Evolutionary conservation across 371 early-diverging fungal species (phyloP), one percentile per base, ranked within the genome.

Genomic region (Thermomucor indicae-seudaticae): DNA sequence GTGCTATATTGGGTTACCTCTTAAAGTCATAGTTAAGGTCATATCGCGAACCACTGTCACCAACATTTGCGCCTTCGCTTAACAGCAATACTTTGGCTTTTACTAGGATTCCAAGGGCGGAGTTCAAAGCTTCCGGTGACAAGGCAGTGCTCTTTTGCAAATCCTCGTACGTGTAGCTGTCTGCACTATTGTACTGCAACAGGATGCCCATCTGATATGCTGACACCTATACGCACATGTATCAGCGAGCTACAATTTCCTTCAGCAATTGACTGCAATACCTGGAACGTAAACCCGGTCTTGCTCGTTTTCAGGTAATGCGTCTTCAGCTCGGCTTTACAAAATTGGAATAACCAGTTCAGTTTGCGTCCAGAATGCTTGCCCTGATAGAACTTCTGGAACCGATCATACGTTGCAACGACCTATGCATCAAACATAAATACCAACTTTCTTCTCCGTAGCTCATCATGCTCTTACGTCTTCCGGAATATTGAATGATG

Each of bases 171-270:
- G 85, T 78, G 54, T 82, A 86, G 19, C 72, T 65, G 19, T 75
- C 70, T 4, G 70, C 75, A 22, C 73, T 75, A 63, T 92, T 91
- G 77, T 88, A 95, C 58, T 90, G 87, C 38, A 93, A 70, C 25
- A 96, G 75, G 16, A 96, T 79, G 28, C 87, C 94, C 88, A 94
- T 90, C 65, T 95, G 94, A 60, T 89, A 95, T 4, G 87, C 86
- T 28, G 90, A 88, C 4, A 90, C 87, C 64, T 71, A 50, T 49
- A 31, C 12, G 30, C 10, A 37, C 5, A 37, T 12, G 29, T 6
- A 30, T 43, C 29, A 25, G n/a, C 34, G 11, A 12, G 40, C 39
- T 17, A 8, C 31, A 24, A 22, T 19, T 49, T 19, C 23, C 4
- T 11, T 43, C 6, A 22, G 2, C 19, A n/a, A 4, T 4, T 19